Evolutionary conservation across 2,329 filamentous ascomycete genomes (phyloP), one percentile per base, ranked within the genome.

Genomic region (Aspergillus luchuensis): DNA sequence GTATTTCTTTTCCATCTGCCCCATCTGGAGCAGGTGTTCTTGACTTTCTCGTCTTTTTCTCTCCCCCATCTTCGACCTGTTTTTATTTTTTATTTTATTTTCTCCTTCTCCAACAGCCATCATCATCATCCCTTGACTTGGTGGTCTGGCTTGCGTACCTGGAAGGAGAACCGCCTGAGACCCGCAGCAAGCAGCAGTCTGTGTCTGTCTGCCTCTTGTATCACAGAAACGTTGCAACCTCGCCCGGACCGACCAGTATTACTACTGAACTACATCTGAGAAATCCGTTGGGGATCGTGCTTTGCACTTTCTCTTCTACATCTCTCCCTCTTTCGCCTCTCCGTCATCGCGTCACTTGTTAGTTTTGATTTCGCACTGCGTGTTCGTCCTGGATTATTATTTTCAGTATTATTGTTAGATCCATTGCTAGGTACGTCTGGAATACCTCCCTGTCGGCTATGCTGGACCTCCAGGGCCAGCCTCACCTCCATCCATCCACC

Each of bases 391-490:
- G 25, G 33, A 53, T 60, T 63, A 59, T 57, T 57, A 60, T 57
- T 58, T 56, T 59, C 21, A 23, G 3, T 61, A 58, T 57, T 58
- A 58, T 59, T 45, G 38, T 52, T 56, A 58, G 38, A 56, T 48
- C 54, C 33, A n/a, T 39, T 62, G 33, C n/a, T 53, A 39, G 17
- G 39, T 53, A 39, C 36, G 51, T 25, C 21, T 39, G 51, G 51
- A 28, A 21, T 39, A 41, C 21, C 33, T 36, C 36, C 39, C 51
- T 53, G 39, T 41, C 51, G 51, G 51, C 13, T 53, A 53, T 39
- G 38, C 51, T 53, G 51, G 51, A 53, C 36, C 61, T 62, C 48
- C 47, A 56, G 51, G 55, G 57, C 62, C 62, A 63, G 62, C 59
- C 63, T 63, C 61, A 61, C 59, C 56, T 36, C 33, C 33, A 15